Conservation (phyloP, 345 rosid genomes). For the Xanthoceras sorbifolium region DNA sequence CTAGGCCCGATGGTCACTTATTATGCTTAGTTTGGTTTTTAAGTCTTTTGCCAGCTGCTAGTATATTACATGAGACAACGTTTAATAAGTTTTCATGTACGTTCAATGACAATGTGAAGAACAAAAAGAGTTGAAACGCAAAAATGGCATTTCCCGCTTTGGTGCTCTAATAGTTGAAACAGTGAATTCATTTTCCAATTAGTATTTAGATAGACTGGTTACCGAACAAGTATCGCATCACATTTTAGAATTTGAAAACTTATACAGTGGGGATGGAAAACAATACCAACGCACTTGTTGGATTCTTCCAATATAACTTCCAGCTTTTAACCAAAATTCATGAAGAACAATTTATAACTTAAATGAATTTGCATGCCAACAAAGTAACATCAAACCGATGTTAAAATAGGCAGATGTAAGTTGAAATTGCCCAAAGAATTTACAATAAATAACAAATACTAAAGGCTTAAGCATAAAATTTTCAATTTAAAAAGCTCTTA, state of each 20-base stretch:
- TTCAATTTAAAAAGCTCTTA: background rate
- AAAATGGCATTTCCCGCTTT: too few relatives aligned
- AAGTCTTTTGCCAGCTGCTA: too few relatives aligned
- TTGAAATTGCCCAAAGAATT: background rate
- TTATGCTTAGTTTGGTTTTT: too few relatives aligned
- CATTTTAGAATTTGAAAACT: background rate
- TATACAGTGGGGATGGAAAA: background rate
- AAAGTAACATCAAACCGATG: background rate
- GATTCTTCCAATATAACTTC: slow-evolving; percentile 5
- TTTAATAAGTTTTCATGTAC: too few relatives aligned
- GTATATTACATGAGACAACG: background rate
- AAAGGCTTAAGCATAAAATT: slow-evolving; percentile 13
- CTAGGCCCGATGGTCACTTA: background rate
- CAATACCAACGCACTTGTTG: background rate
- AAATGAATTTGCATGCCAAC: slow-evolving; percentile 1
- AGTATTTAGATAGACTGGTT: background rate
- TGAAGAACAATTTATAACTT: background rate
- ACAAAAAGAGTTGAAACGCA: background rate
- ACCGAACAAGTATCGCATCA: background rate
- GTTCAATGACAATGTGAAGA: background rate
- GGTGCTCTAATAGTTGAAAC: too few relatives aligned
- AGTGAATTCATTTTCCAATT: too few relatives aligned
- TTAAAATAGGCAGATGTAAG: background rate
- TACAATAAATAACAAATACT: background rate
- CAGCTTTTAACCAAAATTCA: slow-evolving; percentile 1